Conservation (phyloP, 495 filamentous ascomycete species). For the Terfezia boudieri region DNA sequence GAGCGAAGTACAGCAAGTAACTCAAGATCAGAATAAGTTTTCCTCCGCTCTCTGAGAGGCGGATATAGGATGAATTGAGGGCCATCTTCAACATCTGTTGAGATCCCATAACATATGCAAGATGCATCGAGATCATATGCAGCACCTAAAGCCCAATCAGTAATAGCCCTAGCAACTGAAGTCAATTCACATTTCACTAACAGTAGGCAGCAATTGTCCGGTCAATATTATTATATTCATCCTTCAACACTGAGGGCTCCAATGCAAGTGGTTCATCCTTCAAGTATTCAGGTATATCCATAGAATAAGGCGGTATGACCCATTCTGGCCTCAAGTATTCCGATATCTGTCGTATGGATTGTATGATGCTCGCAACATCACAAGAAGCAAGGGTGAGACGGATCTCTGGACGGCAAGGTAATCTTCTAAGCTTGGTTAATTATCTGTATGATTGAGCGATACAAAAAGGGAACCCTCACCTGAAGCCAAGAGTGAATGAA, state of each 20-base stretch:
- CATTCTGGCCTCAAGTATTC: constrained; percentile 67
- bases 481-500: constrained; percentile 64
- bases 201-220: constrained; percentile 73
- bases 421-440: constrained; percentile 21
- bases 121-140: constrained; percentile 37
- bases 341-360: constrained; percentile 46
- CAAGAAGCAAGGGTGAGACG: constrained; percentile 59
- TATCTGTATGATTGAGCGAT: no score
- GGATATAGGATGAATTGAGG: constrained; percentile 67
- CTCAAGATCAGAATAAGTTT: constrained; percentile 48
- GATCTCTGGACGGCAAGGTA: constrained; percentile 40
- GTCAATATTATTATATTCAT: constrained; percentile 62
- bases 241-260: constrained; percentile 27
- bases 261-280: constrained; percentile 14
- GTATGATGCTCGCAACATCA: constrained; percentile 52
- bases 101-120: constrained; percentile 54
- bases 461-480: constrained; percentile 23
- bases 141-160: constrained; percentile 9
- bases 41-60: constrained; percentile 30
- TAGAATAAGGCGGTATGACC: constrained; percentile 46
- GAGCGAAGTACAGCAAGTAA: constrained; percentile 69
- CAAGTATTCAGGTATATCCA: constrained; percentile 21
- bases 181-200: constrained; percentile 15
- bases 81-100: constrained; percentile 52
- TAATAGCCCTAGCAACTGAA: neutral